Base-by-base conservation (phyloP, 495 filamentous ascomycete species). In the Hypoxylon perforatum region DNA sequence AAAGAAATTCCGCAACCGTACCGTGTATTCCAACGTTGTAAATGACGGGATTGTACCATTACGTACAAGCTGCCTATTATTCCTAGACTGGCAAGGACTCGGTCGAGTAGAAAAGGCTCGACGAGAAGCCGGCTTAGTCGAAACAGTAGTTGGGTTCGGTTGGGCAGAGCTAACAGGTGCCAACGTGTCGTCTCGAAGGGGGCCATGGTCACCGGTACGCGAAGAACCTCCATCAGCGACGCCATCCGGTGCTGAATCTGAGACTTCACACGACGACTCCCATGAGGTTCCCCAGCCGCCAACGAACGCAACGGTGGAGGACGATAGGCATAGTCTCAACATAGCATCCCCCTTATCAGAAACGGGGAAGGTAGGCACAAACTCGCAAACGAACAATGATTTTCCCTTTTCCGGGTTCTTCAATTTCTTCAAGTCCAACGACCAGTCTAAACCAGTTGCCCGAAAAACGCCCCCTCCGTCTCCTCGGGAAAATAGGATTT, bases 41-140 rank as follows among this genome's bases (percentile, higher is more conserved):
- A 99, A 99, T 77, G 95, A 99, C 78, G 95, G 95, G 2, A 97
- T 99, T 72, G 95, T 99, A 6, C 95, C 95, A 1, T 75, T 98
- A 36, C 86, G 96, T 10, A 99, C 95, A 11, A 97, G 96, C 50
- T 98, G 94, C 75, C 81, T 99, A 14, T 81, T 98, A n/a, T 99
- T 98, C 69, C 84, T 99, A 6, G 95, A 99, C 73, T 99, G 95
- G 95, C 90, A 91, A 76, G 95, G 95, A 0, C 81, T 99, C 7
- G 94, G 90, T 19, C 88, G 92, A 21, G 95, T 98, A 4, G 92
- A 98, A 67, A 99, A 99, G 75, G 94, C 95, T 8, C 84, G 96
- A 41, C 83, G 96, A 75, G 95, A 94, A 70, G 97, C 92, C 65
- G 92, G 93, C 6, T 78, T 97, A 4, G 90, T 99, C 39, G 94